Evolutionary conservation across 768 basidiomycete species (phyloP).

Genomic region (Mycena olivaceomarginata): DNA sequence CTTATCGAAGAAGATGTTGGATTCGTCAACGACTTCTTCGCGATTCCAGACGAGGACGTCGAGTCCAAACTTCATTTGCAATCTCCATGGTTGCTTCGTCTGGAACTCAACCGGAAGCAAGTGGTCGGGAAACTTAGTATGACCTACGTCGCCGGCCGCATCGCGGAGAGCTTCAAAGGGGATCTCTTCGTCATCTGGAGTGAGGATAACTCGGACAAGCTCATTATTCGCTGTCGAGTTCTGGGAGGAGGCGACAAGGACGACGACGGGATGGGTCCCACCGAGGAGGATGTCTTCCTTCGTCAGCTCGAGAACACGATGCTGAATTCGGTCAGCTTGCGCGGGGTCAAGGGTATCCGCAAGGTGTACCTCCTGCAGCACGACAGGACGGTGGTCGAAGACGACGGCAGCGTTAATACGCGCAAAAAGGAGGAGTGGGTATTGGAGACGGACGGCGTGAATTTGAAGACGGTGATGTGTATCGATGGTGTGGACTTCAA

Average conservation of each 20-base stretch:
- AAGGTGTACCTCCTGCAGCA: constrained; percentile 96
- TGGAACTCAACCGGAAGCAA: constrained; percentile 97
- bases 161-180: constrained; percentile 95
- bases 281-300: constrained; percentile 97
- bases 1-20: constrained; percentile 97
- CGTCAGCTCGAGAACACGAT: constrained; percentile 97
- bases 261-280: constrained; percentile 82
- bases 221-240: constrained; percentile 97
- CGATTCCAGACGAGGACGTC: constrained; percentile 98
- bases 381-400: constrained; percentile 80
- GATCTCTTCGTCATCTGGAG: constrained; percentile 99
- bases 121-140: constrained; percentile 98
- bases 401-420: constrained; percentile 80
- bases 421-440: constrained; percentile 93
- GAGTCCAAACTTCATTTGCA: constrained; percentile 93
- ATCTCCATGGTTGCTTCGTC: constrained; percentile 97
- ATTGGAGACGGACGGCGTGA: constrained; percentile 95
- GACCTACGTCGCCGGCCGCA: constrained; percentile 94
- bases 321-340: constrained; percentile 95
- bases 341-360: constrained; percentile 93
- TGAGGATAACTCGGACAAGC: constrained; percentile 98
- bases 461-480: constrained; percentile 80
- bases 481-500: constrained; percentile 96
- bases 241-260: constrained; percentile 90
- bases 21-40: constrained; percentile 99